Conservation (phyloP, 2,329 filamentous ascomycete species). For the Zopfia rhizophila region DNA sequence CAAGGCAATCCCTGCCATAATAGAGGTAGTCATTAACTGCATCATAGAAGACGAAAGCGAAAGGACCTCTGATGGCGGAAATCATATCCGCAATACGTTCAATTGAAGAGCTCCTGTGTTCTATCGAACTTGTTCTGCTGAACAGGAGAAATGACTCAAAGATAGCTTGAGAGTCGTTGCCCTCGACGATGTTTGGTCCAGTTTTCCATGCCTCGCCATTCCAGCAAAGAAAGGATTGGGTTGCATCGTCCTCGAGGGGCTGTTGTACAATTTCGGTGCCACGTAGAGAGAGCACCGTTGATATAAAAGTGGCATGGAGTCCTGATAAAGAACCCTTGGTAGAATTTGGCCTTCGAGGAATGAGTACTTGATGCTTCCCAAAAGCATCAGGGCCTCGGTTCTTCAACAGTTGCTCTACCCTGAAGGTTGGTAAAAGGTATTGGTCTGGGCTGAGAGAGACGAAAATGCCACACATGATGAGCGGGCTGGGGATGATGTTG, state of each 20-base stretch:
- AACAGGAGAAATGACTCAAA: conserved; percentile 66
- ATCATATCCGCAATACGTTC: conserved; percentile 34
- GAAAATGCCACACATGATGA: conserved; percentile 60
- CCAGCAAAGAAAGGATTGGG: conserved; percentile 84
- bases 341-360: conserved; percentile 20
- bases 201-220: conserved; percentile 96
- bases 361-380: conserved; percentile 25
- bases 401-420: conserved; percentile 37
- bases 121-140: conserved; percentile 4
- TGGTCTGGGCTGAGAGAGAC: conserved; percentile 56
- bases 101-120: conserved; percentile 12
- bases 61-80: conserved; percentile 70
- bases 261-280: conserved; percentile 77
- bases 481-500: conserved; percentile 5
- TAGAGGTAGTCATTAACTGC: conserved; percentile 70
- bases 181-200: conserved; percentile 64
- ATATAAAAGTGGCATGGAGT: conserved; percentile 71
- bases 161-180: conserved; percentile 82
- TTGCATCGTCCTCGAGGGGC: conserved; percentile 70
- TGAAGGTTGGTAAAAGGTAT: conserved; percentile 34
- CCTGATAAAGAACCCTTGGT: conserved; percentile 2
- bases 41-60: conserved; percentile 89
- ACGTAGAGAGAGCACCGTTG: conserved; percentile 90
- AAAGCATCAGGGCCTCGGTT: conserved; percentile 47
- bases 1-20: conserved; percentile 88